Base-by-base conservation (phyloP, 805 yeast genomes). In the Yarrowia sp. region DNA sequence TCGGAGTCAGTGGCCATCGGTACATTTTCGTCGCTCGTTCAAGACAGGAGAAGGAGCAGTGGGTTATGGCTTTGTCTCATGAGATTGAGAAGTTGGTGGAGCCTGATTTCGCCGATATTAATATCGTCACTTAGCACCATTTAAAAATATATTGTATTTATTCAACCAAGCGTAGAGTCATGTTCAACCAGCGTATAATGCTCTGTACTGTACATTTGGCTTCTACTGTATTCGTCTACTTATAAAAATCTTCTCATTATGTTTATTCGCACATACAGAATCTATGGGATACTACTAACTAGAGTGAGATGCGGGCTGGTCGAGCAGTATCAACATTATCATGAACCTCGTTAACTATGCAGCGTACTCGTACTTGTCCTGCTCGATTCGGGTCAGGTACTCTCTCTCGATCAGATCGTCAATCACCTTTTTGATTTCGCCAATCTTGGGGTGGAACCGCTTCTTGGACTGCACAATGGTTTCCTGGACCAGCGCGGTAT, bases 391-490 rank as follows among this genome's bases (percentile, higher is more conserved):
- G 70, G 86, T 86, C 67, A 93, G 77, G 74, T 90, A 93, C 71
- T 90, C 96, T 75, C 86, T 86, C 68, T 92, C 97, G 58, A 93
- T 88, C 74, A 93, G 83, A 51, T 81, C 83, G 73, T 90, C 96
- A 67, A 93, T 89, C 38, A 92, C 91, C 71, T 86, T 84, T 79
- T 93, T 93, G 71, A 93, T 88, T 72, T 92, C 96, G 13, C 90
- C 83, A 41, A 92, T 86, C 66, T 87, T 86, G 5, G 98, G 97
- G 70, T 83, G 85, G 80, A 95, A 93, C 70, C 98, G 82, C 57
- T 84, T 80, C 69, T 86, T 86, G 3, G 96, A 85, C 74, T 91
- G 96, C 67, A 90, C 88, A 71, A 90, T 86, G 45, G 92, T 93
- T 75, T 93, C 98, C 70, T 88, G 90, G 45, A 92, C 86, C 71